Base-by-base conservation (phyloP, 306 rosid genomes). In the Citrullus mucosospermus region DNA sequence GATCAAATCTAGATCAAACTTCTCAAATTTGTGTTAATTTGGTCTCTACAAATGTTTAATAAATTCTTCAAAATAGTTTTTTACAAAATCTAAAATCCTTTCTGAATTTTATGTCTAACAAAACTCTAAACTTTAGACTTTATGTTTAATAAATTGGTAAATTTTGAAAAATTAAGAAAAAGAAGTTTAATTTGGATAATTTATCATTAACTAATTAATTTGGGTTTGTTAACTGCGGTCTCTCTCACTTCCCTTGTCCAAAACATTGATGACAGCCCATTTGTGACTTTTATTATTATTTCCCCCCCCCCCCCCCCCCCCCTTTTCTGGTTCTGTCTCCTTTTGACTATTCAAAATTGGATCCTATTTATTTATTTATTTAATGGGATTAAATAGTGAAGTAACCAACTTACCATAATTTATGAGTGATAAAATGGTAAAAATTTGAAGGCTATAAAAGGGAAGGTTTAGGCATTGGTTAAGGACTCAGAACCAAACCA, bases 271-370 rank as follows among this genome's bases (percentile, higher is more conserved):
- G 73, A 66, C 28, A 66, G 51, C 48, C 51, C 44, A 36, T 39
- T 67, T 69, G 54, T 2, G 25, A 2, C 16, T 18, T 41, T 48
- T 48, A 48, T 11, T 48, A 48, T 48, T 12, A 48, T 48, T 48
- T 3, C 16, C 16, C 53, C 3, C 16, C 14, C 48, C 9, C 1
- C 28, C 28, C 28, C 28, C 28, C 28, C 28, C 22, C 22, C 22
- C 22, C 22, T 57, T 57, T 20, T 1, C 8, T 43, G 48, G 20
- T 1, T 69, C 38, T 44, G 36, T 69, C 75, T 43, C 22, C 17
- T 68, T 43, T 69, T 70, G 76, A 70, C 76, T 71, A 44, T 71
- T 71, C 76, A 71, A 71, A 71, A 30, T 71, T 71, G 74, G 74
- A 46, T 46, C 57, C 39, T 70, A 13, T 9, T 68, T 41, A 9